Evolutionary conservation across 495 filamentous ascomycete species (phyloP).

Genomic region (Parathielavia hyrcaniae): DNA sequence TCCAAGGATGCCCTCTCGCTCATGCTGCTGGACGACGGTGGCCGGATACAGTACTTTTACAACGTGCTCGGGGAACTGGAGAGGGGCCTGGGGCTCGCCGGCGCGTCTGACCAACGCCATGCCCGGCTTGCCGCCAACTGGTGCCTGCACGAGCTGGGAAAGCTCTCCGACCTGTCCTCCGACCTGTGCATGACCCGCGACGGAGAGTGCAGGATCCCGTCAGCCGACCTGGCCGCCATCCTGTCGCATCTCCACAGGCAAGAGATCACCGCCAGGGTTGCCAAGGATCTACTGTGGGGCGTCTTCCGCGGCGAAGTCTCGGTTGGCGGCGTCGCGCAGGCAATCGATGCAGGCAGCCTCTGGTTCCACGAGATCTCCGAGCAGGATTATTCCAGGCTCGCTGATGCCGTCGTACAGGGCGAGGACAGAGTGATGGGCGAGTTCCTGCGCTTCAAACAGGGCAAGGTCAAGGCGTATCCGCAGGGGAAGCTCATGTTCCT

Average conservation of each 20-base stretch:
- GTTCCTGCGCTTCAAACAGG: conserved; percentile 57
- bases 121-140: conserved; percentile 52
- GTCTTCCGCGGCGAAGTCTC: conserved; percentile 43
- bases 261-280: conserved; percentile 67
- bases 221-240: conserved; percentile 58
- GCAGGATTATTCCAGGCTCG: conserved; percentile 55
- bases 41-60: conserved; percentile 75
- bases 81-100: conserved; percentile 36
- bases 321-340: conserved; percentile 46
- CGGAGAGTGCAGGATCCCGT: conserved; percentile 48
- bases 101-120: conserved; percentile 13
- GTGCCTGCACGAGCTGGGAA: conserved; percentile 86
- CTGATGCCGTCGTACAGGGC: conserved; percentile 43
- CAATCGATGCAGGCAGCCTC: conserved; percentile 62
- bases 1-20: conserved; percentile 85
- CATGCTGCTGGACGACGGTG: conserved; percentile 69
- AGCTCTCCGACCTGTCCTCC: conserved; percentile 45
- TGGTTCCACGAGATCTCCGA: conserved; percentile 55
- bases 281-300: conserved; percentile 63
- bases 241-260: conserved; percentile 56
- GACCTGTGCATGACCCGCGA: conserved; percentile 37
- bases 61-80: conserved; percentile 57
- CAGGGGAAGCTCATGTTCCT: conserved; percentile 77
- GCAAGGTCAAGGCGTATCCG: conserved; percentile 36
- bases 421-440: conserved; percentile 59